Base-by-base conservation (phyloP, 306 rosid species). In the Fragaria ananassa region DNA sequence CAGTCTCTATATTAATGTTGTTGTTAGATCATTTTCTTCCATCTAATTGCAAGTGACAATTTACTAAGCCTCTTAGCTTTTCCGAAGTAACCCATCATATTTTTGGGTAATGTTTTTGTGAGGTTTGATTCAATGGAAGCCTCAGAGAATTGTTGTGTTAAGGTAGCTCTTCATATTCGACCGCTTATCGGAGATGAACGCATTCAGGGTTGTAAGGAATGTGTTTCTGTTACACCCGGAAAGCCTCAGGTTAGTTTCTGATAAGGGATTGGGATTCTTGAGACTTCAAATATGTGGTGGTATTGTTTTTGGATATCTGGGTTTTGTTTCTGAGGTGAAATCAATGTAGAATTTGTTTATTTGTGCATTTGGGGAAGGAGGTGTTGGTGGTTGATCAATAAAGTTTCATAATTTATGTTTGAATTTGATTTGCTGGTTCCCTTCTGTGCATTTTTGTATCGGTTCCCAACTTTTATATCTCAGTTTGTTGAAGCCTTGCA, bases 101-200 rank as follows among this genome's bases (percentile, higher is more conserved):
- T 51, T 44, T 17, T 75, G 10, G 21, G 19, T 50, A 3, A 42
- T 39, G 45, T 50, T 65, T 19, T 37, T 31, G 41, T 58, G 64
- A 21, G 34, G 29, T 15, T 15, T 45, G 8, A 58, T 62, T 78
- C 75, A 74, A 89, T 91, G 97, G 94, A 91, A 70, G 44, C 87
- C 9, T 75, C 89, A 51, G 92, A 91, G 74, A 89, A 86, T 81
- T 91, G 97, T 45, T 76, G 80, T 18, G 97, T 91, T 3, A 91
- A 91, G 85, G 97, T 91, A 69, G 94, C 94, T 63, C 86, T 91
- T 80, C 97, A 91, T 72, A 81, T 89, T 81, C 92, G 97, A 10
- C 97, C 97, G 1, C 97, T 91, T 80, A 88, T 91, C 74, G 81
- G 86, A 13, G 93, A 91, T 72, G 97, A 91, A 76, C 86, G 88